Conservation (phyloP, 495 filamentous ascomycete species). For the Aspergillus sparsus region DNA sequence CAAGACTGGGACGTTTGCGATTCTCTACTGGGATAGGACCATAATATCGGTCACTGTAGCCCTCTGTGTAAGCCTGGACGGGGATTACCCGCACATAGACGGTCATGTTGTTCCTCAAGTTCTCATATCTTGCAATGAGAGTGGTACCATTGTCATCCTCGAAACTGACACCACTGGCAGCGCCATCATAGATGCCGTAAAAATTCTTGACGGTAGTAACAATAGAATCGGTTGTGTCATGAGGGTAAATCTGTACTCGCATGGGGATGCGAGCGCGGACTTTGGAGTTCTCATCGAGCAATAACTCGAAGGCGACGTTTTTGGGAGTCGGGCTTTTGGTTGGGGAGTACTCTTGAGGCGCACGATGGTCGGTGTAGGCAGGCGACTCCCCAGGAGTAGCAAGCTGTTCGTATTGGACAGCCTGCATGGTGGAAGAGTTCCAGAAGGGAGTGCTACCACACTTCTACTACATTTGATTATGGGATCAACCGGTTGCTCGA, state of each 20-base stretch:
- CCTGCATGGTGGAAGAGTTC: slow-evolving; percentile 40
- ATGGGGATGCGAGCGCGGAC: slow-evolving; percentile 80
- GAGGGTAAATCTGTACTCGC: slow-evolving; percentile 85
- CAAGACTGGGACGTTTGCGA: slow-evolving; percentile 52
- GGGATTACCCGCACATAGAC: slow-evolving; percentile 84
- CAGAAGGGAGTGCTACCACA: slow-evolving; percentile 30
- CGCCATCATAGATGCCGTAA: slow-evolving; percentile 83
- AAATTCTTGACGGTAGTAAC: slow-evolving; percentile 97
- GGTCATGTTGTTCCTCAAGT: slow-evolving; percentile 83
- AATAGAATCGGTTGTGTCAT: slow-evolving; percentile 95
- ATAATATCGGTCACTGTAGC: slow-evolving; percentile 43
- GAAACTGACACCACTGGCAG: slow-evolving; percentile 79
- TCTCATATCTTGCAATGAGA: slow-evolving; percentile 93
- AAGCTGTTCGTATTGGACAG: slow-evolving; percentile 44
- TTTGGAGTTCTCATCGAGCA: slow-evolving; percentile 71
- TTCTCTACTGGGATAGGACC: slow-evolving; percentile 41
- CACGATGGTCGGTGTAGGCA: slow-evolving; percentile 34
- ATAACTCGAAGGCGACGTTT: slow-evolving; percentile 81
- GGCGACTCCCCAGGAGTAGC: slow-evolving; percentile 43
- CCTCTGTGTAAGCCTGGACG: slow-evolving; percentile 50
- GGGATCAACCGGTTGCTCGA: slow-evolving; percentile 44
- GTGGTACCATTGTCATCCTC: slow-evolving; percentile 84
- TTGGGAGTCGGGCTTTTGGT: slow-evolving; percentile 63
- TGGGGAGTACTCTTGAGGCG: slow-evolving; percentile 43
- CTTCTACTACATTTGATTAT: slow-evolving; percentile 42